Conservation (phyloP, 306 rosid species). For the Sesbania bispinosa region DNA sequence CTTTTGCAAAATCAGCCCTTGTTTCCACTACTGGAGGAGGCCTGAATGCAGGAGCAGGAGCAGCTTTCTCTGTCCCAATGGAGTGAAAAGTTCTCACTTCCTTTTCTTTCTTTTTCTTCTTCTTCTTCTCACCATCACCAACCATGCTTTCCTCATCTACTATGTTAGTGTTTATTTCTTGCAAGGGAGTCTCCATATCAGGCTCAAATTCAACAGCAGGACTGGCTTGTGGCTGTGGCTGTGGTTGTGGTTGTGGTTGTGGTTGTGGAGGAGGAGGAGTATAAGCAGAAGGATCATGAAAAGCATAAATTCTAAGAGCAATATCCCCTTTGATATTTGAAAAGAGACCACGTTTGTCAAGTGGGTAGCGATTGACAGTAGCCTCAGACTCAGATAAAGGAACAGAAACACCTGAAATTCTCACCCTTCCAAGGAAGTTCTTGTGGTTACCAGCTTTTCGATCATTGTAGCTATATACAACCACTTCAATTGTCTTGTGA, state of each 20-base stretch:
- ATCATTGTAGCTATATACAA: constrained; percentile 55
- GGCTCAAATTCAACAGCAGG: constrained; percentile 7
- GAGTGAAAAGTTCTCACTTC: constrained; percentile 81
- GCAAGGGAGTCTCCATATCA: constrained; percentile 46
- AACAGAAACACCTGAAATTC: constrained; percentile 60
- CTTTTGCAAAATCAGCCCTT: constrained; percentile 62
- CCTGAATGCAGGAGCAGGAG: constrained; percentile 25
- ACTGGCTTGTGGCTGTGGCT: constrained; percentile 13
- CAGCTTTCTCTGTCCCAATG: constrained; percentile 46
- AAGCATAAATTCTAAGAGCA: constrained; percentile 52
- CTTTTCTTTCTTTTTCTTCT: constrained; percentile 58
- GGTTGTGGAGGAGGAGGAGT: not conserved
- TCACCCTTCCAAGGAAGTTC: constrained; percentile 76
- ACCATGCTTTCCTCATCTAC: constrained; percentile 32
- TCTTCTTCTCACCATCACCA: constrained; percentile 24
- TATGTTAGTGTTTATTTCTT: constrained; percentile 58
- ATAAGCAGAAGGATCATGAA: constrained; percentile 30
- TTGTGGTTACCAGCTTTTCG: constrained; percentile 32
- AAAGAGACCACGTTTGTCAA: constrained; percentile 66
- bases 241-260: constrained; percentile 16
- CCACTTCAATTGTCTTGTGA: constrained; percentile 54
- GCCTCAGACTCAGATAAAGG: constrained; percentile 63
- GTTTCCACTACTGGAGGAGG: constrained; percentile 19
- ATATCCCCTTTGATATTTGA: constrained; percentile 75
- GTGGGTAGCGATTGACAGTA: constrained; percentile 65